A percentile compares a stretch with the other conserved stretches of the same genome.
Conservation (phyloP, 2,329 filamentous ascomycete species). For the Colletotrichum tanaceti region DNA sequence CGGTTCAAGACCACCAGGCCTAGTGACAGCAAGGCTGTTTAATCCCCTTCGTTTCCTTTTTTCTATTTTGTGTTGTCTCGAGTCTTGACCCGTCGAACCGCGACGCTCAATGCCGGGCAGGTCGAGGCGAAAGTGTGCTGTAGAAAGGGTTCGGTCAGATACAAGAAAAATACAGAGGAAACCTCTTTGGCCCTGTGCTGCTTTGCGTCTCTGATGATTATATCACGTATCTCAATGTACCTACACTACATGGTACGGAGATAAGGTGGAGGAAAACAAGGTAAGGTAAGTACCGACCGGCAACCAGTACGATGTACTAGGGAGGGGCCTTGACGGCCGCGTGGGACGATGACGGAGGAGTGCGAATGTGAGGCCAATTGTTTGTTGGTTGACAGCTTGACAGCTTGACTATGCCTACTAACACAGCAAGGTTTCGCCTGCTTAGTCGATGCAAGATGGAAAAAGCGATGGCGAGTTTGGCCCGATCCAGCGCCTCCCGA, state of each 20-base stretch:
- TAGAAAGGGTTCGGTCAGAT: not conserved
- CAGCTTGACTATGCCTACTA: too few species aligned
- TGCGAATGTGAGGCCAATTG: not conserved
- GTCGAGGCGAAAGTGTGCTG: not conserved
- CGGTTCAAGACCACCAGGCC: constrained; percentile 1
- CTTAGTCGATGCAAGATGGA: not conserved
- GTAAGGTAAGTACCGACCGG: too few species aligned
- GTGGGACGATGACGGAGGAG: constrained; percentile 9
- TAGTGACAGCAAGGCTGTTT: not conserved
- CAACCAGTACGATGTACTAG: not conserved
- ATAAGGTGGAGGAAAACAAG: too few species aligned
- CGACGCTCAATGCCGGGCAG: constrained; percentile 2
- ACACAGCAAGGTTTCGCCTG: not conserved
- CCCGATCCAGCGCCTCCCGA: constrained; percentile 21
- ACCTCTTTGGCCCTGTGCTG: not conserved
- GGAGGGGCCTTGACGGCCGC: constrained; percentile 9
- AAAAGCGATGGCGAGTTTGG: not conserved
- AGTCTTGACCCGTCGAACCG: constrained; percentile 1
- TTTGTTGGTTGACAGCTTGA: not conserved
- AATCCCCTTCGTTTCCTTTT: too few species aligned
- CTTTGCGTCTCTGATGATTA: not conserved
- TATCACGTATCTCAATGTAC: too few species aligned
- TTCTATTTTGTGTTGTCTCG: not conserved
- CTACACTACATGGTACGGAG: too few species aligned
- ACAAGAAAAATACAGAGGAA: not conserved